phyloP scores from a whole-genome alignment of 805 yeast genomes.

The Yarrowia bubula region DNA sequence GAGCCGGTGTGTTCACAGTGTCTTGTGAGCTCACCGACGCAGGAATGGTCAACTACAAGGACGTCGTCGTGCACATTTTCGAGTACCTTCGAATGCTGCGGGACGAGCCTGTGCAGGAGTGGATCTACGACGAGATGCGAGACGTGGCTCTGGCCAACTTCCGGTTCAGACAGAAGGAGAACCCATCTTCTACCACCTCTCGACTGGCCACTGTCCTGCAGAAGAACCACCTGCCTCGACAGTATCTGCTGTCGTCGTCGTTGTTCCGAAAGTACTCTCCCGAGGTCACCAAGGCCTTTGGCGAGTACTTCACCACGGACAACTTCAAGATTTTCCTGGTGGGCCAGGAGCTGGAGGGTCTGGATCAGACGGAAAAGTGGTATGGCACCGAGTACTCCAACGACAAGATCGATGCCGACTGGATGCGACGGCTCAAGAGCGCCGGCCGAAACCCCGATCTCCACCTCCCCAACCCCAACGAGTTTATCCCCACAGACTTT shows the following conservation, averaged over 20 bases:
- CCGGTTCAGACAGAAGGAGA: constrained; percentile 74
- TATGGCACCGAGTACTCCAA: constrained; percentile 80
- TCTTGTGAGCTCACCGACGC: constrained; percentile 71
- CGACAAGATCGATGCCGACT: constrained; percentile 43
- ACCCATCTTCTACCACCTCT: constrained; percentile 72
- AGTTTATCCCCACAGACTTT: constrained; percentile 79
- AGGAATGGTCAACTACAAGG: constrained; percentile 62
- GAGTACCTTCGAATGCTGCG: constrained; percentile 68
- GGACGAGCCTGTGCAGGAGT: constrained; percentile 61
- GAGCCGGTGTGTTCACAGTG: constrained; percentile 63
- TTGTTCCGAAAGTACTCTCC: constrained; percentile 62
- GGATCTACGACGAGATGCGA: constrained; percentile 76
- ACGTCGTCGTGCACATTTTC: constrained; percentile 58
- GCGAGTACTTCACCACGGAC: constrained; percentile 50
- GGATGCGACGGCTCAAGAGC: constrained; percentile 39
- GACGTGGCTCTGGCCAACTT: constrained; percentile 68
- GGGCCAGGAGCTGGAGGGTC: constrained; percentile 51
- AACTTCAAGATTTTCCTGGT: constrained; percentile 62
- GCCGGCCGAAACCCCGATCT: constrained; percentile 40
- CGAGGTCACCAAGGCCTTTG: constrained; percentile 50
- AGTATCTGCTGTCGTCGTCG: constrained; percentile 55
- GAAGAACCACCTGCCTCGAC: constrained; percentile 59
- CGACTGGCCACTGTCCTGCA: constrained; percentile 61
- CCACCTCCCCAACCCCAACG: constrained; percentile 69
- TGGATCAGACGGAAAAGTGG: constrained; percentile 68